These are phyloP conservation scores for Scutellaria galericulata DNA, from an alignment of 257 asterid species.

Conservation along the genomic window DNA sequence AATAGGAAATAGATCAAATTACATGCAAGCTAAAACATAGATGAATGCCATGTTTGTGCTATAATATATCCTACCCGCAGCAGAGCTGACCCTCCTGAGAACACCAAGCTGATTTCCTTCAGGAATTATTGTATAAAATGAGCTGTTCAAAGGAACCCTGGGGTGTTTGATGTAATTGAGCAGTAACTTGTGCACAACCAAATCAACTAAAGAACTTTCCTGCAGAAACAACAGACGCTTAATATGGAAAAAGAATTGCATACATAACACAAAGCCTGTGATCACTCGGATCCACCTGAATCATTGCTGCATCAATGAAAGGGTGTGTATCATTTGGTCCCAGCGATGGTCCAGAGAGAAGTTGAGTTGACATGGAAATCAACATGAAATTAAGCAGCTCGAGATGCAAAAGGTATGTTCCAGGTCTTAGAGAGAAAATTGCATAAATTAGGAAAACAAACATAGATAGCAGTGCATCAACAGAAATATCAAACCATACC, in stretches of 20 bases:
- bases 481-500: slow-evolving; percentile 55
- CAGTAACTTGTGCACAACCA: slow-evolving; percentile 65
- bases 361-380: slow-evolving; percentile 86
- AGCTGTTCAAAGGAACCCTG: slow-evolving; percentile 55
- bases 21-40: slow-evolving; percentile 21
- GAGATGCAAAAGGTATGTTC: slow-evolving; percentile 74
- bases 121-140: slow-evolving; percentile 59
- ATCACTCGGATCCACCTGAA: slow-evolving; percentile 58
- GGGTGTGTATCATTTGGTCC: slow-evolving; percentile 83
- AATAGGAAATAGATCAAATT: slow-evolving; percentile 25
- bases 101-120: slow-evolving; percentile 78
- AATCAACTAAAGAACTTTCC: slow-evolving; percentile 70
- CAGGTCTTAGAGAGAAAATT: slow-evolving; percentile 51
- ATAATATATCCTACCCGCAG: slow-evolving; percentile 67
- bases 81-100: slow-evolving; percentile 85
- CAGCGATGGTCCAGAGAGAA: slow-evolving; percentile 87
- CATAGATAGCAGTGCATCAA: slow-evolving; percentile 31
- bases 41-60: slow-evolving; percentile 19
- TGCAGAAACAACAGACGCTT: slow-evolving; percentile 45
- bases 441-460: slow-evolving; percentile 38
- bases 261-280: slow-evolving; percentile 14
- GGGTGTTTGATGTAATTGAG: slow-evolving; percentile 72
- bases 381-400: slow-evolving; percentile 88
- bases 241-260: slow-evolving; percentile 12
- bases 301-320: slow-evolving; percentile 83